A percentile compares a stretch with the other conserved stretches of the same genome.
Evolutionary conservation across 495 filamentous ascomycete species (phyloP).

Genomic region (Xylaria acuta): DNA sequence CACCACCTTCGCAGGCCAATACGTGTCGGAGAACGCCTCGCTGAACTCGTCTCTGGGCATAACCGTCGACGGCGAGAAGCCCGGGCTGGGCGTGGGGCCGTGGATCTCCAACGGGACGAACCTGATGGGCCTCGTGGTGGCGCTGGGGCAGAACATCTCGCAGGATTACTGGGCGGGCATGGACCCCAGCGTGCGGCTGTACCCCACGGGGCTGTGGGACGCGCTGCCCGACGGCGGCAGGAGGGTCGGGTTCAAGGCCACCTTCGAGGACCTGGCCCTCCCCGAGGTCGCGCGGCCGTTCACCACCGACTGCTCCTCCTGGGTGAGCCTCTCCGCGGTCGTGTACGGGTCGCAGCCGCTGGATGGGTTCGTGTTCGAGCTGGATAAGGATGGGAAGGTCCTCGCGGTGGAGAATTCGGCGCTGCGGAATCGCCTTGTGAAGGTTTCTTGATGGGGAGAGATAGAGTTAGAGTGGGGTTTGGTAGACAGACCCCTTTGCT

Average conservation of each 20-base stretch:
- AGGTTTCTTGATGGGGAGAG: constrained; percentile 38
- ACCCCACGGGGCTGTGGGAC: constrained; percentile 49
- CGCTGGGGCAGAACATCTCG: constrained; percentile 38
- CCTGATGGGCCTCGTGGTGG: constrained; percentile 44
- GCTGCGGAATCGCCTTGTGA: constrained; percentile 44
- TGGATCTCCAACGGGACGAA: constrained; percentile 61
- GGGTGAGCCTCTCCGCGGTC: constrained; percentile 45
- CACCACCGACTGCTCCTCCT: constrained; percentile 47
- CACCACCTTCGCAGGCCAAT: constrained; percentile 44
- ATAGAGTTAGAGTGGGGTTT: too few relatives aligned
- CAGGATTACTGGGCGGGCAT: constrained; percentile 33
- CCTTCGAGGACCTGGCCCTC: constrained; percentile 46
- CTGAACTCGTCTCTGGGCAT: constrained; percentile 53
- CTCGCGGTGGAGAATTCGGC: constrained; percentile 46
- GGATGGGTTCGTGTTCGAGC: constrained; percentile 53
- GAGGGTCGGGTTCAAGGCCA: constrained; percentile 48
- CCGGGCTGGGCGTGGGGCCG: constrained; percentile 50
- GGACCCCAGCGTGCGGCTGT: constrained; percentile 44
- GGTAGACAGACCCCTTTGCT: too few relatives aligned
- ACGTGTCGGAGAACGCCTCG: constrained; percentile 34
- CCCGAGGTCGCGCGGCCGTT: constrained; percentile 35
- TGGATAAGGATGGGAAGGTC: constrained; percentile 44
- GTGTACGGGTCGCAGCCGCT: constrained; percentile 47
- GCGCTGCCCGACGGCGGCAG: constrained; percentile 39
- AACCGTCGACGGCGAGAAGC: constrained; percentile 39